Base-by-base conservation (phyloP, 106 monocot species). In the Platanthera zijinensis region DNA sequence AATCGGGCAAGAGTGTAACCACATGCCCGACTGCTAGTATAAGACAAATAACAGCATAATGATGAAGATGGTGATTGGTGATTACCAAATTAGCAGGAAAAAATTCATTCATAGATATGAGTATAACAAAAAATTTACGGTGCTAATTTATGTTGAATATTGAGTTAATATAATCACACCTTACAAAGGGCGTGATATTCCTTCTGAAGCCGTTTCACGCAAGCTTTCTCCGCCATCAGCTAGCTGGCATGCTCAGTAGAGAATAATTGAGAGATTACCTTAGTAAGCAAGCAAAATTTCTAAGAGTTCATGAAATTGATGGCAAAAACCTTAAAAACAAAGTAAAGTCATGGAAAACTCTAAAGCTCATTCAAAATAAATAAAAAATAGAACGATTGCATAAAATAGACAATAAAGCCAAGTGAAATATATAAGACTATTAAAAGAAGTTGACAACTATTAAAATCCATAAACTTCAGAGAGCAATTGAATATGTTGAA, bases 161-260 rank as follows among this genome's bases (percentile, higher is more conserved):
- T 52, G 50, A 45, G 17, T 18, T 13, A 72, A 71, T 12, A 64
- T 50, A 3, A 76, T 8, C 57, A 73, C 7, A 79, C 79, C 79
- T 79, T 79, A 57, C 79, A 79, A 62, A 79, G 79, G 10, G 79
- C 48, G 30, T 73, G 79, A 73, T 79, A 79, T 73, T 79, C 79
- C 79, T 79, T 79, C 48, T 79, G 79, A 79, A 79, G 79, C 25
- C 79, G 72, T 63, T 79, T 79, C 50, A 79, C 79, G 63, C 79
- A 79, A 79, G 73, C 73, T 63, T 50, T 79, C 28, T 72, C 73
- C 25, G 79, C 79, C 79, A 79, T 79, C 73, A 61, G 50, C 49
- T 13, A 73, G 22, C 51, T 51, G 46, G 6, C 72, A 22, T 72
- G 50, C 70, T 47, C 14, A 48, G 5, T 48, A 70, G 48, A 70